Base-by-base conservation (phyloP, 2,329 filamentous ascomycete species). In the Neonectria sp. region DNA sequence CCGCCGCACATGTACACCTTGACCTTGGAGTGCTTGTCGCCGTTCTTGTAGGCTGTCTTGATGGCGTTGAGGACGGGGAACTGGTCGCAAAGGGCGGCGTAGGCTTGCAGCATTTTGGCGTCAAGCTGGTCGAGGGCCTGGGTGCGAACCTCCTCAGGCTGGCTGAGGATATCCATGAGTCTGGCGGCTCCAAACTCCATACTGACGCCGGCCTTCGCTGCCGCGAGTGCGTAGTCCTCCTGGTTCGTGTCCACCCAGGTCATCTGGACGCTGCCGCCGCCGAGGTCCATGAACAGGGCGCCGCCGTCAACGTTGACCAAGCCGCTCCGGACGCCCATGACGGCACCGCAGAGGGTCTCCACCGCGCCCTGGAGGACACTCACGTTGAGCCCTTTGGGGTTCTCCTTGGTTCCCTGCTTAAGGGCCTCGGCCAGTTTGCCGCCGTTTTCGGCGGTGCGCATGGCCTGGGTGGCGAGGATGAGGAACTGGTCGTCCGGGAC, bases 401-500 rank as follows among this genome's bases (percentile, higher is more conserved):
- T 53, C n/a, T 21, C 11, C 91, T 3, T 84, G 83, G 3, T 84
- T 78, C 49, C 86, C 83, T 24, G 17, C n/a, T 35, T 5, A 69
- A 98, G 95, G 35, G 86, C 85, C 0, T 82, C 78, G 2, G 93
- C 85, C 81, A 96, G 94, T 1, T 89, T 87, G 24, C 83, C 84
- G 0, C 91, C 90, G 76, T 98, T 98, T 65, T 88, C 80, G 6
- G 95, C 94, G 27, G 90, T 93, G 51, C 95, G 90, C 78, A 95
- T 96, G 4, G 95, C 95, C 80, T 97, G 95, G 0, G 95, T 98
- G 24, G 95, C 95, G 48, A 98, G 89, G 11, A 97, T 88, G 24
- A 89, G 88, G 67, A 95, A 88, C 70, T 95, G 90, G 37, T 80
- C 73, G 1, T 84, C 77, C 0, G 89, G 89, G 0, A 97, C 93